Conservation (phyloP, 257 asterid genomes). For the Craterostigma plantagineum region DNA sequence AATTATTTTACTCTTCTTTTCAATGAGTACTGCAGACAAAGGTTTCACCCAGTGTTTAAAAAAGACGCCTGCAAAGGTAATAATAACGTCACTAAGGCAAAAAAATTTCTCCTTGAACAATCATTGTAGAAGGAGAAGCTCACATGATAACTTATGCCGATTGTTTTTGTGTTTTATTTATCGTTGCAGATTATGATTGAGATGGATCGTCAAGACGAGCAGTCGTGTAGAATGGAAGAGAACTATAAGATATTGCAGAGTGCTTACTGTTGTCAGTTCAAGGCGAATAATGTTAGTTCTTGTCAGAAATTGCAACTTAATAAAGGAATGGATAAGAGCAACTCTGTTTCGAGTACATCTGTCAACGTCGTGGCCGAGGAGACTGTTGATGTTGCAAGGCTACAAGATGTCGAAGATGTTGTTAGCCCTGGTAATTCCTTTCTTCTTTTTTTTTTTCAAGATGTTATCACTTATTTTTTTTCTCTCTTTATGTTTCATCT, state of each 20-base stretch:
- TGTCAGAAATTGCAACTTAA: neutral
- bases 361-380: neutral
- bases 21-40: constrained; percentile 60
- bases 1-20: constrained; percentile 60
- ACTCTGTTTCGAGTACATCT: neutral
- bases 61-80: constrained; percentile 49
- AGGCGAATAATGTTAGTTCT: no score
- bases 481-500: no score
- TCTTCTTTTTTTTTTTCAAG: no score
- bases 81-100: neutral
- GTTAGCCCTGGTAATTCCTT: neutral
- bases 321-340: neutral
- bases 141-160: neutral
- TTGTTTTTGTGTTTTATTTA: neutral
- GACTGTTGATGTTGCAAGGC: constrained; percentile 1
- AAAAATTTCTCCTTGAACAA: neutral
- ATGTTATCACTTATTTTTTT: neutral
- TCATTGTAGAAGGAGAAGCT: neutral
- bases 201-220: neutral
- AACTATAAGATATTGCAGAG: neutral
- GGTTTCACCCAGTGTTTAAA: constrained; percentile 59
- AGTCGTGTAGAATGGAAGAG: constrained; percentile 1
- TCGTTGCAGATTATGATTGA: constrained; percentile 1
- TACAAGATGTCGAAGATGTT: neutral
- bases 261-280: constrained; percentile 4